A percentile compares a stretch with the other conserved stretches of the same genome.
Evolutionary conservation across 139 green algal species (phyloP).

Genomic region (Chlorella sp.): DNA sequence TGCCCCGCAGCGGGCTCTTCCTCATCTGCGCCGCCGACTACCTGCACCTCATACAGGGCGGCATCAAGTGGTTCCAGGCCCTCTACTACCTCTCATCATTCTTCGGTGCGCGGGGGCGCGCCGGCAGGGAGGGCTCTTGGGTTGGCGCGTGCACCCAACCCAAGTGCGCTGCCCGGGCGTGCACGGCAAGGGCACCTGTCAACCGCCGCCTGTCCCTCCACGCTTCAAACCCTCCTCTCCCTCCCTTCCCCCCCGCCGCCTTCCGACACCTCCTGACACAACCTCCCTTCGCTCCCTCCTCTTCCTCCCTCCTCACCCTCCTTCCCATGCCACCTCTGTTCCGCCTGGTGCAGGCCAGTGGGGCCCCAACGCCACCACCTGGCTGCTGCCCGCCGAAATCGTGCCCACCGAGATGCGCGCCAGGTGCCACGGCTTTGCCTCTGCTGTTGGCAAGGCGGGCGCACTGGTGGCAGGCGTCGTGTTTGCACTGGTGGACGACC

Average conservation of each 20-base stretch:
- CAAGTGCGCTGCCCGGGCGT: too few relatives aligned
- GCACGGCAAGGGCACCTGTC: too few relatives aligned
- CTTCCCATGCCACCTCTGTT: too few relatives aligned
- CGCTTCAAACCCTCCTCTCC: too few relatives aligned
- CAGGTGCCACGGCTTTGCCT: slow-evolving; percentile 64
- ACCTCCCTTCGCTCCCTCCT: not conserved
- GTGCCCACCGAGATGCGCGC: slow-evolving; percentile 77
- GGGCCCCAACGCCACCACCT: slow-evolving; percentile 68
- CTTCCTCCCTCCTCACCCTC: not conserved
- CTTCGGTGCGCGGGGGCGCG: slow-evolving; percentile 47
- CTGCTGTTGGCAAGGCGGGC: slow-evolving; percentile 54
- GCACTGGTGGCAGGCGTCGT: slow-evolving; percentile 64
- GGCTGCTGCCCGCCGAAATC: slow-evolving; percentile 68
- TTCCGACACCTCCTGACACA: not conserved
- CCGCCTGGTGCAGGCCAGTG: slow-evolving; percentile 69
- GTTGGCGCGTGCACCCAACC: too few relatives aligned
- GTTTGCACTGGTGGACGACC: slow-evolving; percentile 44
- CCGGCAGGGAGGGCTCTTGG: not conserved
- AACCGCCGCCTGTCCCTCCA: too few relatives aligned
- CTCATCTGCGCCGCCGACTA: slow-evolving; percentile 69
- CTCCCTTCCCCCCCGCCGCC: too few relatives aligned
- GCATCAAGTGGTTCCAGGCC: slow-evolving; percentile 55
- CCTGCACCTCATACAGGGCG: slow-evolving; percentile 40
- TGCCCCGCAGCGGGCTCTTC: slow-evolving; percentile 73
- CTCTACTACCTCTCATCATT: slow-evolving; percentile 81